These are phyloP conservation scores for Geotrichum citri-aurantii DNA, from an alignment of 1,139 yeast species.

Conservation along the genomic window DNA sequence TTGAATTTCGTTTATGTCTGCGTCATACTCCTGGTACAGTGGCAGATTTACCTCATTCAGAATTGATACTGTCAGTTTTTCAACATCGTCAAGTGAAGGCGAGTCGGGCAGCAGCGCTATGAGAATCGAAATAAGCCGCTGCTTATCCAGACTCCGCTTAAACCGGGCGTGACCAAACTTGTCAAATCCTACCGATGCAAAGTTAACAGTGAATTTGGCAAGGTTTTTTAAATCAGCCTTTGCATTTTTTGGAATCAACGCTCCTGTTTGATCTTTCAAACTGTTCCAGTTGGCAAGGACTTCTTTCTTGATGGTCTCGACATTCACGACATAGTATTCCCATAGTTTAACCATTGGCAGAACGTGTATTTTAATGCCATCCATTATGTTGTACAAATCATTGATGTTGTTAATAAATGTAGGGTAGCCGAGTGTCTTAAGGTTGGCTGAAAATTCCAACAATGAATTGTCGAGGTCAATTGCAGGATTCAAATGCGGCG, in stretches of 20 bases:
- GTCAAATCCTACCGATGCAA: slow-evolving; percentile 37
- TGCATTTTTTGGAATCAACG: slow-evolving; percentile 11
- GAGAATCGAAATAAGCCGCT: slow-evolving; percentile 38
- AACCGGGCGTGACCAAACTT: slow-evolving; percentile 47
- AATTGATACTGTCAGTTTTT: slow-evolving; percentile 46
- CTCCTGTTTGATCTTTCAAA: not conserved
- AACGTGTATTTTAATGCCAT: slow-evolving; percentile 63
- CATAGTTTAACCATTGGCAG: slow-evolving; percentile 64
- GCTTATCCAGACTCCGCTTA: slow-evolving; percentile 49
- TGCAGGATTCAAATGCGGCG: slow-evolving; percentile 83
- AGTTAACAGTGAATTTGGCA: slow-evolving; percentile 47
- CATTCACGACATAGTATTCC: slow-evolving; percentile 78
- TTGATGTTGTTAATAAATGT: slow-evolving; percentile 43
- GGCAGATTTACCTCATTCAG: slow-evolving; percentile 74
- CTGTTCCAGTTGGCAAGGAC: slow-evolving; percentile 10
- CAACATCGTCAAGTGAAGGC: slow-evolving; percentile 32
- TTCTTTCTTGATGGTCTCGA: slow-evolving; percentile 34
- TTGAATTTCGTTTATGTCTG: slow-evolving; percentile 58
- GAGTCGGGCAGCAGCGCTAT: slow-evolving; percentile 20
- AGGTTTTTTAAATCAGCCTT: slow-evolving; percentile 37
- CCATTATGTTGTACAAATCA: slow-evolving; percentile 57
- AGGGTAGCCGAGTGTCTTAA: slow-evolving; percentile 57
- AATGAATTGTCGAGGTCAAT: slow-evolving; percentile 72
- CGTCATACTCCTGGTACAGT: slow-evolving; percentile 69
- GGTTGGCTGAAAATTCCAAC: slow-evolving; percentile 53